Percentiles rank a stretch among this genome's conserved stretches.
These are phyloP conservation scores for Arachis stenosperma DNA, from an alignment of 306 rosid genomes.

Conservation along the genomic window DNA sequence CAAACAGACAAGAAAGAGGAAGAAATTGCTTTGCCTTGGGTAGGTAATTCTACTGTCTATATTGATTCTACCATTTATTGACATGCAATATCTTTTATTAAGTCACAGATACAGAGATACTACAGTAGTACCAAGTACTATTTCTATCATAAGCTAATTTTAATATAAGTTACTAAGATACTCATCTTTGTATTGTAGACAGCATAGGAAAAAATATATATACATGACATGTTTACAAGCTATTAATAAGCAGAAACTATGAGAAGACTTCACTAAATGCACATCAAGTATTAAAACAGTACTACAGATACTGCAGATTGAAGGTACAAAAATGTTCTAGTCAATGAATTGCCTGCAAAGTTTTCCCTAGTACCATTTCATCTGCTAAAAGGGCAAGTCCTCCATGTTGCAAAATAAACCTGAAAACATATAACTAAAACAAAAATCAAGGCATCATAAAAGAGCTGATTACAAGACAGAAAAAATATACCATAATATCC, in stretches of 20 bases:
- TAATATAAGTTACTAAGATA: not conserved
- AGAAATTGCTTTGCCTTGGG: not conserved
- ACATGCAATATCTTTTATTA: not conserved
- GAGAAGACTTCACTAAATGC: not conserved
- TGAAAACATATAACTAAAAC: constrained; percentile 31
- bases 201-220: constrained; percentile 7
- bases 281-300: not conserved
- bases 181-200: constrained; percentile 20
- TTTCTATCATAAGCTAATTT: not conserved
- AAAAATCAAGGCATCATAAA: constrained; percentile 10
- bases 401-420: constrained; percentile 95
- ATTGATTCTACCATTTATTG: not conserved
- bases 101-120: not conserved
- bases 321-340: constrained; percentile 24
- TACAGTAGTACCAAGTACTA: constrained; percentile 1
- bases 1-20: not conserved
- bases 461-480: constrained; percentile 2
- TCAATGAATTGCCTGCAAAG: constrained; percentile 75
- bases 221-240: constrained; percentile 6
- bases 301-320: not conserved
- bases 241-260: not conserved
- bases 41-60: not conserved
- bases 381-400: constrained; percentile 93
- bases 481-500: constrained; percentile 28
- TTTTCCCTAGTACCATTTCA: constrained; percentile 99